Percentiles rank a stretch among this genome's conserved stretches.
These are phyloP conservation scores for Hydrangea macrophylla DNA, from an alignment of 148 eudicot genomes.

Conservation along the genomic window DNA sequence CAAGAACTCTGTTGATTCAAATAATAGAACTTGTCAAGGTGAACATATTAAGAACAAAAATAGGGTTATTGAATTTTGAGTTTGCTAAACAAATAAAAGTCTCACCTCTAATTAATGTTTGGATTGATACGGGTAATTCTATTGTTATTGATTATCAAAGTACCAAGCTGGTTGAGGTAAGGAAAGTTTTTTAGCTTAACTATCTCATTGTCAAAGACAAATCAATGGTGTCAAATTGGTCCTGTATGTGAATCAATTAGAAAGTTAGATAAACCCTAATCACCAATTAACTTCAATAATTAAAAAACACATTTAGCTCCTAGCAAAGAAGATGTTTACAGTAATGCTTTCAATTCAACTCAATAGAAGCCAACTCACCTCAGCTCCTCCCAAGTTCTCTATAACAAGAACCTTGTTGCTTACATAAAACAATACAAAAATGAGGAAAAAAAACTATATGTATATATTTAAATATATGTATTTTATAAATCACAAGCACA, in stretches of 20 bases:
- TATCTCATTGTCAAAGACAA: slow-evolving; percentile 95
- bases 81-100: neutral
- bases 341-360: neutral
- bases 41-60: neutral
- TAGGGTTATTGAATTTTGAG: neutral
- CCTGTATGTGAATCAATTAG: slow-evolving; percentile 41
- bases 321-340: neutral
- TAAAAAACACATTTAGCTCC: neutral
- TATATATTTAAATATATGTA: neutral
- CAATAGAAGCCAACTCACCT: slow-evolving; percentile 36
- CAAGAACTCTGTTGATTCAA: slow-evolving; percentile 63
- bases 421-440: no score
- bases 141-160: slow-evolving; percentile 82
- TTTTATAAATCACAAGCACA: neutral
- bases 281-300: neutral
- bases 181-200: slow-evolving; percentile 97
- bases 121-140: slow-evolving; percentile 92
- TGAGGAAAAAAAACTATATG: neutral
- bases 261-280: neutral
- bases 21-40: slow-evolving; percentile 15
- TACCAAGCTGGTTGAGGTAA: slow-evolving; percentile 69
- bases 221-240: slow-evolving; percentile 96
- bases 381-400: slow-evolving; percentile 89
- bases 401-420: slow-evolving; percentile 90
- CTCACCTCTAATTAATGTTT: slow-evolving; percentile 82